These are phyloP conservation scores for Rhododendron simsii DNA, from an alignment of 148 eudicot genomes.

Conservation along the genomic window DNA sequence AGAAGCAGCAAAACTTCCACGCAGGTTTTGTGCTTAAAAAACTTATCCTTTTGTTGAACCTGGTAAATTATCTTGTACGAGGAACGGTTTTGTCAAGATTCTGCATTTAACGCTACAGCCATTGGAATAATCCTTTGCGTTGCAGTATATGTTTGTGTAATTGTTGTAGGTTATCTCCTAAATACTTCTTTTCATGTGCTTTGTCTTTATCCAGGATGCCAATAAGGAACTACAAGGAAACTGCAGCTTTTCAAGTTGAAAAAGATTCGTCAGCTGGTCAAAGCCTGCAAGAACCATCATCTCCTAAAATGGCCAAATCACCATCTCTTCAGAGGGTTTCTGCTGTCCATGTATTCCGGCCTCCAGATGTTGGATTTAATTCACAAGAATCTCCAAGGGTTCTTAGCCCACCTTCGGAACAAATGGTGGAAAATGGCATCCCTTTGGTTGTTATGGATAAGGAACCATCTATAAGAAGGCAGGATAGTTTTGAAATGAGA, in stretches of 20 bases:
- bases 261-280: slow-evolving; percentile 61
- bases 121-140: neutral
- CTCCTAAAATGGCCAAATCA: slow-evolving; percentile 90
- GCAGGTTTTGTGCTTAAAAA: slow-evolving; percentile 51
- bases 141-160: neutral
- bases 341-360: slow-evolving; percentile 52
- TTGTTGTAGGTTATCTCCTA: neutral
- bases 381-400: slow-evolving; percentile 75
- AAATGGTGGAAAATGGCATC: slow-evolving; percentile 68
- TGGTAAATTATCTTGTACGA: neutral
- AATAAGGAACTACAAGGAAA: slow-evolving; percentile 59
- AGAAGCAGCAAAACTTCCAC: slow-evolving; percentile 97
- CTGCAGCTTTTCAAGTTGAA: slow-evolving; percentile 70
- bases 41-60: slow-evolving; percentile 3
- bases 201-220: slow-evolving; percentile 62
- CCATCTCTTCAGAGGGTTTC: slow-evolving; percentile 92
- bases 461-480: slow-evolving; percentile 82
- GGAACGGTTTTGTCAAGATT: neutral
- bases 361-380: slow-evolving; percentile 60
- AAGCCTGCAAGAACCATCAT: slow-evolving; percentile 78
- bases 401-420: slow-evolving; percentile 77
- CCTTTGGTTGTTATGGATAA: slow-evolving; percentile 49
- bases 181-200: neutral
- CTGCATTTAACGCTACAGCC: neutral
- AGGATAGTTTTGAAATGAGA: slow-evolving; percentile 94